phyloP scores from a whole-genome alignment of 495 filamentous ascomycete genomes.

The Cercophora newfieldiana region DNA sequence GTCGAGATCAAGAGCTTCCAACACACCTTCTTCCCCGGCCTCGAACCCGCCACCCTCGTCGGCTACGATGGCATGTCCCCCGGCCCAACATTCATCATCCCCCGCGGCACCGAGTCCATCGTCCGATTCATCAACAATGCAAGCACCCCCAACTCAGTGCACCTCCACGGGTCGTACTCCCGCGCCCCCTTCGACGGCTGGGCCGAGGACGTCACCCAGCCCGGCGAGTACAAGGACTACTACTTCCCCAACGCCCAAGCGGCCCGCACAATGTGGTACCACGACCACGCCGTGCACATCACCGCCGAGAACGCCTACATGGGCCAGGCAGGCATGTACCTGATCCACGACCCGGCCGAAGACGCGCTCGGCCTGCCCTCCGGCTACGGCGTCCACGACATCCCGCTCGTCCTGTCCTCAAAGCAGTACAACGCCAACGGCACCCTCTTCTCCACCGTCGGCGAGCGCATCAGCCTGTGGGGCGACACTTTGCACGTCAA shows the following conservation, averaged over 20 bases:
- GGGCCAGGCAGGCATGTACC: constrained; percentile 46
- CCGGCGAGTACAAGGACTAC: constrained; percentile 56
- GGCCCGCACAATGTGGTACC: constrained; percentile 56
- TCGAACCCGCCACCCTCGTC: constrained; percentile 42
- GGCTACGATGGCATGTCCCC: constrained; percentile 54
- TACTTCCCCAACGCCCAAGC: constrained; percentile 55
- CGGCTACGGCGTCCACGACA: constrained; percentile 48
- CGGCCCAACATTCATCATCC: constrained; percentile 48
- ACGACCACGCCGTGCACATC: constrained; percentile 47
- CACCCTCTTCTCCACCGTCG: constrained; percentile 37
- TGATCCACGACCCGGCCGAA: constrained; percentile 42
- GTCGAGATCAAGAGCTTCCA: constrained; percentile 46
- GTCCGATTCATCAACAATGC: constrained; percentile 52
- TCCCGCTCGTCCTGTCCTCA: constrained; percentile 47
- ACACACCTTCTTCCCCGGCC: constrained; percentile 45
- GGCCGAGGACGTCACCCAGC: constrained; percentile 51
- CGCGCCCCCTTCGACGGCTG: constrained; percentile 45
- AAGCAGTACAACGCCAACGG: constrained; percentile 51
- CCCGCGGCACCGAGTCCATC: constrained; percentile 46
- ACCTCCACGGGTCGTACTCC: constrained; percentile 52
- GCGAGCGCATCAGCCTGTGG: constrained; percentile 43
- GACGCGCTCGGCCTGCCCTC: constrained; percentile 43
- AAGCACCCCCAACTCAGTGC: constrained; percentile 37
- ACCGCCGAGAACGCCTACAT: constrained; percentile 51
- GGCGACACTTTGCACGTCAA: constrained; percentile 57